phyloP scores from a whole-genome alignment of 306 rosid genomes.

The Carpinus viminea region DNA sequence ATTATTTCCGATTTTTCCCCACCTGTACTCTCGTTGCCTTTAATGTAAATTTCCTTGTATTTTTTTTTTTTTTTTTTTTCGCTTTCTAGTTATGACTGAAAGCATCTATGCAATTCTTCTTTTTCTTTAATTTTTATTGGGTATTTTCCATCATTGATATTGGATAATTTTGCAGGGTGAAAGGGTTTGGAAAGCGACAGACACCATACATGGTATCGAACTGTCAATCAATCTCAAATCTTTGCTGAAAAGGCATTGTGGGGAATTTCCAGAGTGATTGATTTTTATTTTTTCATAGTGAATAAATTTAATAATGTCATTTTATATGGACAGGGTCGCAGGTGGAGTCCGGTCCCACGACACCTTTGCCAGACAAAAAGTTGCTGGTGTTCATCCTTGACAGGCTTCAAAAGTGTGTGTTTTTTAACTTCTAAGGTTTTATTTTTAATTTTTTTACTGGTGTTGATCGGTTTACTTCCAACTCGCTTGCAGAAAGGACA shows the following conservation, averaged over 20 bases:
- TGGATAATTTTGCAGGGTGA: constrained; percentile 68
- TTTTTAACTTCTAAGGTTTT: constrained; percentile 30
- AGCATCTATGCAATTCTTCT: constrained; percentile 24
- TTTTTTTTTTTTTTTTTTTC: constrained; percentile 28
- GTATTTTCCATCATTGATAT: constrained; percentile 41
- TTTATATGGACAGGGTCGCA: constrained; percentile 78
- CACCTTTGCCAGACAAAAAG: constrained; percentile 99
- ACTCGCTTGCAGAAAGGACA: constrained; percentile 79
- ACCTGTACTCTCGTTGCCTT: constrained; percentile 26
- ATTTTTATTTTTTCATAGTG: background rate
- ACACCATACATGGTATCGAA: constrained; percentile 72
- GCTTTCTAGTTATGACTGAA: constrained; percentile 20
- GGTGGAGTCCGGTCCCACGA: constrained; percentile 96
- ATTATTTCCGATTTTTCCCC: constrained; percentile 29
- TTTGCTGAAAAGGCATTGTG: constrained; percentile 35
- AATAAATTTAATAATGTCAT: constrained; percentile 31
- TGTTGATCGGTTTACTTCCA: constrained; percentile 34
- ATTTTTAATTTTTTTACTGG: background rate
- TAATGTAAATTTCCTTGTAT: constrained; percentile 25
- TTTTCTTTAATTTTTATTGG: constrained; percentile 16
- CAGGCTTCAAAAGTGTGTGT: constrained; percentile 87
- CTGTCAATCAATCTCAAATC: constrained; percentile 39
- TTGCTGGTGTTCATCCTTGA: constrained; percentile 96
- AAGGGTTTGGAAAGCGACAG: constrained; percentile 85
- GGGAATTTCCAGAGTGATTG: constrained; percentile 52